Evolutionary conservation across 2,329 filamentous ascomycete species (phyloP).

Genomic region (Fragosphaeria purpurea): DNA sequence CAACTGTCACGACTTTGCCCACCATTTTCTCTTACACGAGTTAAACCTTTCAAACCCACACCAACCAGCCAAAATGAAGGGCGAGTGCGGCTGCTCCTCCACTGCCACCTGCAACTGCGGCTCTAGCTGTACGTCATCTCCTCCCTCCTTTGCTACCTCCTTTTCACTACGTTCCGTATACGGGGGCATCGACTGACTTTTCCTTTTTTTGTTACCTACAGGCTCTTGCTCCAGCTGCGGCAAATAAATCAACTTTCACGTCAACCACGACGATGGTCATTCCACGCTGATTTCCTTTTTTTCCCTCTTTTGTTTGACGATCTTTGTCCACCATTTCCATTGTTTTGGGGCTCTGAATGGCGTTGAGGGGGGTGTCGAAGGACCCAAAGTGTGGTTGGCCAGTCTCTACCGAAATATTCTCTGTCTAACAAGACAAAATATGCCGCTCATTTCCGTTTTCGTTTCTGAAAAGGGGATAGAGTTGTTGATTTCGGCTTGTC

Average conservation of each 20-base stretch:
- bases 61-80: conserved; percentile 24
- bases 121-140: conserved; percentile 11
- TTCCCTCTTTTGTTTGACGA: no score
- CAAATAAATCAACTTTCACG: conserved; percentile 19
- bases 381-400: no score
- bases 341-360: no score
- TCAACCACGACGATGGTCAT: no score
- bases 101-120: conserved; percentile 23
- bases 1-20: conserved; percentile 2
- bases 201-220: conserved; percentile 8
- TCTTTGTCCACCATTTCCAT: no score
- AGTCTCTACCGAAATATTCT: no score
- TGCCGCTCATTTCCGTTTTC: no score
- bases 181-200: neutral
- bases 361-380: no score
- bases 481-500: no score
- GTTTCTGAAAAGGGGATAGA: no score
- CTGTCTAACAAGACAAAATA: no score
- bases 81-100: conserved; percentile 28
- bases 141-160: neutral
- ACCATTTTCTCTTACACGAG: conserved; percentile 13
- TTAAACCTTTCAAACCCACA: conserved; percentile 7
- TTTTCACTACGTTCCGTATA: conserved; percentile 15
- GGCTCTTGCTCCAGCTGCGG: conserved; percentile 27
- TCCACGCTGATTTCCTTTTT: no score